A percentile compares a stretch with the other conserved stretches of the same genome.
phyloP scores from a whole-genome alignment of 1,139 yeast genomes.

The Yamadazyma oceani region DNA sequence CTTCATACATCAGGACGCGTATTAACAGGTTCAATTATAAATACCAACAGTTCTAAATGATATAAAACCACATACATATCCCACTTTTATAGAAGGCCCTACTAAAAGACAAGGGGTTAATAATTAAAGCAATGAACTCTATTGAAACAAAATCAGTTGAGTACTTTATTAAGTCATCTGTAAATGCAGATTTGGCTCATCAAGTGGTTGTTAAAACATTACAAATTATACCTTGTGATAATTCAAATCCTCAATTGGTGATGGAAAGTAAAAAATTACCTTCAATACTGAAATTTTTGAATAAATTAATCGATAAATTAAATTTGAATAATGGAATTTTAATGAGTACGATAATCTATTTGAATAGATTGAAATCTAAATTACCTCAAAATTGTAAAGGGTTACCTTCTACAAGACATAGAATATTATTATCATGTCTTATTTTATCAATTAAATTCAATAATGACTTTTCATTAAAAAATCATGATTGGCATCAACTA shows the following conservation, averaged over 20 bases:
- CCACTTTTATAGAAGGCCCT: too few species aligned
- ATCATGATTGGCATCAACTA: constrained; percentile 74
- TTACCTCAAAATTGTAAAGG: constrained; percentile 75
- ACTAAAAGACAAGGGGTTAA: too few species aligned
- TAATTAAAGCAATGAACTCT: too few species aligned
- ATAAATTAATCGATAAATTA: constrained; percentile 67
- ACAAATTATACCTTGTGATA: constrained; percentile 58
- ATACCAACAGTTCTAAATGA: not conserved
- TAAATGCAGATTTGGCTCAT: constrained; percentile 66
- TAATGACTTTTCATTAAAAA: constrained; percentile 76
- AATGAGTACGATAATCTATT: constrained; percentile 68
- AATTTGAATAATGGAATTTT: constrained; percentile 77
- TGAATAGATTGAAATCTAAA: constrained; percentile 57
- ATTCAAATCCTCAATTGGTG: constrained; percentile 31
- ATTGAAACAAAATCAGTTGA: constrained; percentile 53
- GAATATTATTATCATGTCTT: constrained; percentile 71
- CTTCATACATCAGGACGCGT: not conserved
- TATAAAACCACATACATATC: not conserved
- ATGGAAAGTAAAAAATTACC: constrained; percentile 48
- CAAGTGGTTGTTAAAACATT: constrained; percentile 61
- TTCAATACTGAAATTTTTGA: constrained; percentile 71
- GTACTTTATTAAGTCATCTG: constrained; percentile 55
- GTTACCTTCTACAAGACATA: constrained; percentile 73
- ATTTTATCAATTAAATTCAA: constrained; percentile 72
- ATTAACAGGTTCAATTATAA: not conserved